A percentile compares a stretch with the other conserved stretches of the same genome.
phyloP scores from a whole-genome alignment of 768 basidiomycete species.

The Coprinellus micaceus region DNA sequence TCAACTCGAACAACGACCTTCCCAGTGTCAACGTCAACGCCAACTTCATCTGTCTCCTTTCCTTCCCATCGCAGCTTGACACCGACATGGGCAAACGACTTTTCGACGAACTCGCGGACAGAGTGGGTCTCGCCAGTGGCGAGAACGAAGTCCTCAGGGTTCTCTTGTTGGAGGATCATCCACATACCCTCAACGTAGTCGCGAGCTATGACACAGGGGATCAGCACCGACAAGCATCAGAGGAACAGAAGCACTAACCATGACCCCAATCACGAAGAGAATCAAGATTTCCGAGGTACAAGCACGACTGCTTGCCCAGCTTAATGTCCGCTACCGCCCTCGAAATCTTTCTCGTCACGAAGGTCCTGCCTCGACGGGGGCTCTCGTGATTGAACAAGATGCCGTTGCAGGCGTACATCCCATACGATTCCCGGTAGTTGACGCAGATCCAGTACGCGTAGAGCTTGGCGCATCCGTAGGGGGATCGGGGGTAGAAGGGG shows the following conservation, averaged over 20 bases:
- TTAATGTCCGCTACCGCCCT: conserved; percentile 91
- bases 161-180: conserved; percentile 88
- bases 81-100: conserved; percentile 69
- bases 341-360: conserved; percentile 93
- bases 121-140: conserved; percentile 95
- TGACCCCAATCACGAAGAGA: conserved; percentile 98
- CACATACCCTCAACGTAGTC: conserved; percentile 99
- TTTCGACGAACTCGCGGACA: conserved; percentile 90
- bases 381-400: conserved; percentile 99
- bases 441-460: conserved; percentile 90
- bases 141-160: conserved; percentile 86
- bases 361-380: conserved; percentile 89
- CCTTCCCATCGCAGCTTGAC: conserved; percentile 78
- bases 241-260: conserved; percentile 45
- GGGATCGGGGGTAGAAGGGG: conserved; percentile 97
- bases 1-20: conserved; percentile 82
- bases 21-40: conserved; percentile 64
- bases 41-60: conserved; percentile 73
- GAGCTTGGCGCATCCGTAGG: conserved; percentile 94
- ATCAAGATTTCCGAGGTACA: conserved; percentile 94
- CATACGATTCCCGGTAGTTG: conserved; percentile 93
- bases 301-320: conserved; percentile 81
- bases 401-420: conserved; percentile 95
- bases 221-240: not conserved
- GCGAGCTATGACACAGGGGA: conserved; percentile 44